Evolutionary conservation across 2,329 filamentous ascomycete species (phyloP), one percentile per base, ranked within the genome.

Genomic region (Ophiostoma fasciatum): DNA sequence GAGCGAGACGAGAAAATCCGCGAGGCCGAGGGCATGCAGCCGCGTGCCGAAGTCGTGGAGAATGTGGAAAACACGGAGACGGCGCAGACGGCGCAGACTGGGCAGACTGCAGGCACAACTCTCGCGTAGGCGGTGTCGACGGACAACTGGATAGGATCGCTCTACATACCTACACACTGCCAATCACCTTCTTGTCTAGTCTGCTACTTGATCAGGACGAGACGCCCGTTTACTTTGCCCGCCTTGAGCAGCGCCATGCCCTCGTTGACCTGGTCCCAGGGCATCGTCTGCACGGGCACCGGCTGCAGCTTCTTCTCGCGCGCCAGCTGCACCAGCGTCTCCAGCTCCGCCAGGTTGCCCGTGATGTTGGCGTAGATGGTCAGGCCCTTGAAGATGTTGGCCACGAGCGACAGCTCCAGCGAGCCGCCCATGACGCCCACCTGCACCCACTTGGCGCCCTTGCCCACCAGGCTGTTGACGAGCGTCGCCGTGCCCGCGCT

Each of bases 341-440:
- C 23, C 11, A 41, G 33, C 10, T 41, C 28, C 4, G 21, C 32
- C 14, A 41, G 33, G 22, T 36, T 41, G 12, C 39, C 39, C 2
- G 39, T 41, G 11, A 38, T 32, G 20, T 37, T 41, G 11, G 35
- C 21, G 18, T 28, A 21, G 28, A 41, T 41, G 28, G 39, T 41
- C n/a, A 41, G 33, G 20, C 35, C 39, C 29, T 36, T 38, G 33
- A 37, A 35, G 13, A 41, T 41, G 17, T 35, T 37, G 32, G 19
- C 23, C 10, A 41, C 39, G 6, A 41, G 29, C 1, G 39, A 41
- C 2, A 41, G 28, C 26, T 41, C 28, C 5, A 41, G 3, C 2
- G 35, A 33, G 19, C 39, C 39, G 25, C 39, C 39, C 39, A 41
- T 41, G 26, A 41, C 35, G 21, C 39, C 39, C 8, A 41, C 39